Evolutionary conservation across 441 rosid genomes (phyloP).

Genomic region (Bocquillonia castaneifolia): DNA sequence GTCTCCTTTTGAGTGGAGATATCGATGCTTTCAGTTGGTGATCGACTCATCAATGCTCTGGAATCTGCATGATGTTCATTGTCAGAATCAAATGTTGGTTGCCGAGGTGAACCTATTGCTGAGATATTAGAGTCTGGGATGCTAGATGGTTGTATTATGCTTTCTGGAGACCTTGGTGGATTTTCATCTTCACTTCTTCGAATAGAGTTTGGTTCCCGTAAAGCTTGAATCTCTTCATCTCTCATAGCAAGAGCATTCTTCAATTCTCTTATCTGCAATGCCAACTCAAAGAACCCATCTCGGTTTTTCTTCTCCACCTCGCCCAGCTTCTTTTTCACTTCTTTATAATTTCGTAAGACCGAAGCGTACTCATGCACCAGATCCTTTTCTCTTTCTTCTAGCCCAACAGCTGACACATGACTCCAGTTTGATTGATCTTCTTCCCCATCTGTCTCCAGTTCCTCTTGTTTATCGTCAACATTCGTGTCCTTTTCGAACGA

Average conservation of each 20-base stretch:
- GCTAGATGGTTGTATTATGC: conserved; percentile 26
- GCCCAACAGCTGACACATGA: conserved; percentile 40
- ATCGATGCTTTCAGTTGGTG: conserved; percentile 16
- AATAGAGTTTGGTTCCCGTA: conserved; percentile 31
- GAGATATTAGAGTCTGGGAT: conserved; percentile 34
- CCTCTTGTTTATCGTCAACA: conserved; percentile 39
- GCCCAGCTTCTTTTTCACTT: conserved; percentile 57
- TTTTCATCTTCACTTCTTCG: conserved; percentile 29
- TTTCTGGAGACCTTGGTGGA: not conserved
- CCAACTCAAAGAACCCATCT: conserved; percentile 67
- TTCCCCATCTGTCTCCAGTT: conserved; percentile 35
- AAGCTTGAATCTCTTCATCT: conserved; percentile 53
- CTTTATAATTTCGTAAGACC: conserved; percentile 56
- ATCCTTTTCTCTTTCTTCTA: conserved; percentile 70
- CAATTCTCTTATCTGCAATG: conserved; percentile 70
- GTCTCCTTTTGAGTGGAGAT: conserved; percentile 26
- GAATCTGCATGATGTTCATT: conserved; percentile 20
- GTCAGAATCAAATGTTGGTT: conserved; percentile 27
- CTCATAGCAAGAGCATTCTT: conserved; percentile 48
- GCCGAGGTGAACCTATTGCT: conserved; percentile 33
- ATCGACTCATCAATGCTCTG: conserved; percentile 14
- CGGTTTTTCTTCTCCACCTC: conserved; percentile 76
- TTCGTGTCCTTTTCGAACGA: conserved; percentile 33
- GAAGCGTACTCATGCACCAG: conserved; percentile 52
- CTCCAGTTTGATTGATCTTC: conserved; percentile 55